Conservation (phyloP, 225 moss, liverwort and hornwort genomes). For the Pleurozium schreberi region DNA sequence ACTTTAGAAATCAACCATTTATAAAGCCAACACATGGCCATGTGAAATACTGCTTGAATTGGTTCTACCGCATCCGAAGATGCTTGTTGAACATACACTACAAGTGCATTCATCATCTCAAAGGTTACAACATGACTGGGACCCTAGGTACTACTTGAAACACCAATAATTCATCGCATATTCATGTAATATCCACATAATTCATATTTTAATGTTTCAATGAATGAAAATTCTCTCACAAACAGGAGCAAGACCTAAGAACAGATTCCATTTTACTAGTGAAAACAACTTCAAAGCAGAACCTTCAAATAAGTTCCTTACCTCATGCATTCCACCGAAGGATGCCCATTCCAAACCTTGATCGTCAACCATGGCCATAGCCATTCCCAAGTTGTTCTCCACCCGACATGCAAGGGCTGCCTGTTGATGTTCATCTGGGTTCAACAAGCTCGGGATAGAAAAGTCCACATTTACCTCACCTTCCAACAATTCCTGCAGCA, state of each 20-base stretch:
- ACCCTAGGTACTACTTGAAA: background rate
- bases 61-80: background rate
- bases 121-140: background rate
- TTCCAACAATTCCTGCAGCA: background rate
- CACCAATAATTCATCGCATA: background rate
- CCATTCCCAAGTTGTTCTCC: background rate
- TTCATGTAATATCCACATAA: too few species aligned
- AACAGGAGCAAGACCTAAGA: background rate
- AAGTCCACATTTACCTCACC: background rate
- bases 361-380: background rate
- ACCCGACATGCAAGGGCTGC: background rate
- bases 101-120: background rate
- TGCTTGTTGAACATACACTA: background rate
- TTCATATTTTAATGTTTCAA: too few species aligned
- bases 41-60: background rate
- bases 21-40: background rate
- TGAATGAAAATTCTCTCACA: too few species aligned
- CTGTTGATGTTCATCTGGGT: background rate
- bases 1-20: too few species aligned
- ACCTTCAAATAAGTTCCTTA: too few species aligned
- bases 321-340: too few species aligned
- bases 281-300: too few species aligned
- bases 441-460: background rate
- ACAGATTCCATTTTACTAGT: background rate
- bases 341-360: background rate